phyloP scores from a whole-genome alignment of 169 alveolate species.

The Cryptosporidium ubiquitum region DNA sequence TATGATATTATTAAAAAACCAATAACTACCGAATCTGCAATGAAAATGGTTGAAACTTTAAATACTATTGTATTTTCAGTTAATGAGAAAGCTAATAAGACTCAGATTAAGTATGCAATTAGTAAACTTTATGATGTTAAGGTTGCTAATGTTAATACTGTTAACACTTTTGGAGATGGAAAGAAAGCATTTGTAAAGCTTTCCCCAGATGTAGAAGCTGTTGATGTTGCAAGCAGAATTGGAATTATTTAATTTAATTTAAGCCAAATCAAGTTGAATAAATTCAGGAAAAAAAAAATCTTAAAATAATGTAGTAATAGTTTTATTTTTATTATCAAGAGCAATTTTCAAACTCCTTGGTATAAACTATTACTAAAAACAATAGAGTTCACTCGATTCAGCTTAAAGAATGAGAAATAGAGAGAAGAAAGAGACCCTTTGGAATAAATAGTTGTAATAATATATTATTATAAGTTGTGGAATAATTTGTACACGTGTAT shows the following conservation, averaged over 20 bases:
- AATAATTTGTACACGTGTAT: background rate
- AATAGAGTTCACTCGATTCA: too few species aligned
- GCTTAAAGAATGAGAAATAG: too few species aligned
- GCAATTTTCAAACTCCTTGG: too few species aligned
- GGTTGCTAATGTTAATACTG: constrained; percentile 94
- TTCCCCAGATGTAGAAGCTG: constrained; percentile 95
- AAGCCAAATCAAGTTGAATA: too few species aligned
- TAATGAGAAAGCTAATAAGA: constrained; percentile 92
- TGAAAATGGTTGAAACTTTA: constrained; percentile 97
- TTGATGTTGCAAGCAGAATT: constrained; percentile 97
- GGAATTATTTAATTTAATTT: constrained; percentile 92
- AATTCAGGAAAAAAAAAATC: too few species aligned
- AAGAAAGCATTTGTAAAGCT: constrained; percentile 98
- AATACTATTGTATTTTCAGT: constrained; percentile 96
- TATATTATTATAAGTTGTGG: background rate
- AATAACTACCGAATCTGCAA: constrained; percentile 96
- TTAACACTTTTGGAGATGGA: constrained; percentile 93
- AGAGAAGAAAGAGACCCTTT: too few species aligned
- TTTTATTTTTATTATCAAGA: too few species aligned
- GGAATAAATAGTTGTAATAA: too few species aligned
- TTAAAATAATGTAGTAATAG: too few species aligned
- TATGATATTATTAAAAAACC: constrained; percentile 93
- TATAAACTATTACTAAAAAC: too few species aligned
- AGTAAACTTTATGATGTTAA: constrained; percentile 91
- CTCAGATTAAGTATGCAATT: constrained; percentile 94